Base-by-base conservation (phyloP, 2,329 filamentous ascomycete genomes). In the Phaeosphaeria sp. region DNA sequence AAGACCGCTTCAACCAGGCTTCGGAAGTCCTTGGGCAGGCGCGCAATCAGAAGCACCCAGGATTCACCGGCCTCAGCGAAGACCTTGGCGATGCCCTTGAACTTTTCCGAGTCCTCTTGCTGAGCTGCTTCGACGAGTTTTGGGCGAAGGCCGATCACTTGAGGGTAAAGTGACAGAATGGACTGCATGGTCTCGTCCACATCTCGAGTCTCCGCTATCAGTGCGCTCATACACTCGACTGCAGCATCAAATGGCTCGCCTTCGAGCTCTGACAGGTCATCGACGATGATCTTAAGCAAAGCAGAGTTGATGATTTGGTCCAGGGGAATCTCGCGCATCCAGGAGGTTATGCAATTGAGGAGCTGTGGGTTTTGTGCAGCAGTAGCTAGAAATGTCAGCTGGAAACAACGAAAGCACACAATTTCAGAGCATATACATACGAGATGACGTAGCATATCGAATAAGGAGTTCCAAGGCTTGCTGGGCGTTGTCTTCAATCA, bases 281-380 rank as follows among this genome's bases (percentile, higher is more conserved):
- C 86, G 72, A 97, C 87, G 49, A 97, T 87, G 51, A 93, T 84
- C 64, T 92, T 87, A 66, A 99, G 83, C 15, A 99, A 83, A 6
- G 93, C 90, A 1, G 94, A 97, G 67, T 89, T 90, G 65, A 96
- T 90, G 63, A 99, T 88, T 60, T 91, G 89, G 63, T 84, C 85
- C 48, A 96, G 86, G 0, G 94, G 92, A 6, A 99, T 92, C 79
- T 99, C 95, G 67, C 93, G 88, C 66, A 98, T 86, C 95, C 95
- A 99, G 2, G 95, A 97, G 30, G 93, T 96, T 68, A 98, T 93
- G 76, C 95, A 98, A 71, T 97, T 92, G 76, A 98, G 88, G 48
- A 99, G 85, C 71, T 93, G 91, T 2, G 94, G 93, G 72, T 97
- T 97, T 61, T 89, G 90, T 8, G 92, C 86, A 22, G 94, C 93